Conservation (phyloP, 441 rosid genomes). For the Biscutella laevigata region DNA sequence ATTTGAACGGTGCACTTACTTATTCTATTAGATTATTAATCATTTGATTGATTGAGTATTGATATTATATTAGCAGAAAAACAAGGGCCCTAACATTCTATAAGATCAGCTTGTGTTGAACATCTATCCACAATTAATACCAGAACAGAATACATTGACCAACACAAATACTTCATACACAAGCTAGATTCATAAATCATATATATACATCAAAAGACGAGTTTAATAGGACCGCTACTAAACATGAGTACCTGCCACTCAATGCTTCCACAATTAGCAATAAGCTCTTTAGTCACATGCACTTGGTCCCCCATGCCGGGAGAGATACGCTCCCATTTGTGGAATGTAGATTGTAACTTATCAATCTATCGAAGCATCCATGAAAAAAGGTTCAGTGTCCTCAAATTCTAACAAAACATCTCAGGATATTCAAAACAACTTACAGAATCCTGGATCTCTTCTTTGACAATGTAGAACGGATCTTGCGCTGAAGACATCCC, state of each 20-base stretch:
- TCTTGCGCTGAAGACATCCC: conserved; percentile 92
- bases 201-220: not conserved
- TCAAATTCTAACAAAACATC: not conserved
- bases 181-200: not conserved
- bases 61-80: not conserved
- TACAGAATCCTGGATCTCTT: conserved; percentile 94
- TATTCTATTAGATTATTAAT: not conserved
- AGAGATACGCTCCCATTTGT: conserved; percentile 71
- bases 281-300: conserved; percentile 58
- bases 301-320: conserved; percentile 54
- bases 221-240: not conserved
- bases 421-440: conserved; percentile 21
- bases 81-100: not conserved
- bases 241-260: conserved; percentile 85
- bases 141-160: not conserved
- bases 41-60: not conserved
- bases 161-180: not conserved
- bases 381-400: not conserved
- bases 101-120: not conserved
- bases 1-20: not conserved
- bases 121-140: not conserved
- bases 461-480: conserved; percentile 91
- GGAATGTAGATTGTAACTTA: conserved; percentile 76
- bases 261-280: conserved; percentile 76
- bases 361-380: conserved; percentile 52